Conservation (phyloP, 108 stramenopile species). For the Skeletonema grethae region DNA sequence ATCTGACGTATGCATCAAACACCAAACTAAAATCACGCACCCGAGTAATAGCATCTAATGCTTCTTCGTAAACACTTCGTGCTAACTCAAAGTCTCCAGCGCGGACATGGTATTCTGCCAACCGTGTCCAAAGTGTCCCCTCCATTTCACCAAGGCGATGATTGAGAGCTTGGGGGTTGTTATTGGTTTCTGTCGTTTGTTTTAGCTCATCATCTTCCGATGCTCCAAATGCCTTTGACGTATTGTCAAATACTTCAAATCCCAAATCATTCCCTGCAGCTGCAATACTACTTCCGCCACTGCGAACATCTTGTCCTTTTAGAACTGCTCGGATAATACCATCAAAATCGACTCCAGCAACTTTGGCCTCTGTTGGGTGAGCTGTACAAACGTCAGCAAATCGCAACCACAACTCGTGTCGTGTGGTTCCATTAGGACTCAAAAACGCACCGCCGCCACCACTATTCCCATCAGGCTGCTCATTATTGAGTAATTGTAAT, state of each 20-base stretch:
- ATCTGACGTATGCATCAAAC: conserved; percentile 96
- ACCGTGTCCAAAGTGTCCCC: conserved; percentile 93
- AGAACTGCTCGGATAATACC: conserved; percentile 87
- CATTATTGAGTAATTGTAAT: conserved; percentile 84
- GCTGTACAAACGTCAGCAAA: conserved; percentile 89
- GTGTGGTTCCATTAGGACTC: conserved; percentile 63
- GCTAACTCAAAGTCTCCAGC: conserved; percentile 96
- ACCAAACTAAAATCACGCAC: conserved; percentile 96
- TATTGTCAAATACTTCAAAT: conserved; percentile 43
- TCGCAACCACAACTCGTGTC: conserved; percentile 93
- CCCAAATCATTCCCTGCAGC: conserved; percentile 11
- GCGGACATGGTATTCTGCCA: conserved; percentile 95
- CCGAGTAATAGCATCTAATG: conserved; percentile 78
- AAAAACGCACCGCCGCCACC: conserved; percentile 35
- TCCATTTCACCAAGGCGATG: conserved; percentile 86
- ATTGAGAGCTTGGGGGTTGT: conserved; percentile 26
- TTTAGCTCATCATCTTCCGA: conserved; percentile 22
- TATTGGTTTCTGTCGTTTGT: conserved; percentile 22
- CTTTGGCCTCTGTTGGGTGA: conserved; percentile 81
- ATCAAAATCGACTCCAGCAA: conserved; percentile 86
- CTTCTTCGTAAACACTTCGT: conserved; percentile 96
- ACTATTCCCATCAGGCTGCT: conserved; percentile 12
- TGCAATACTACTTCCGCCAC: conserved; percentile 8
- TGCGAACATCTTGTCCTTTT: conserved; percentile 19
- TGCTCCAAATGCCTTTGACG: conserved; percentile 12